phyloP scores from a whole-genome alignment of 441 rosid genomes.

The Raphanus hybrid region DNA sequence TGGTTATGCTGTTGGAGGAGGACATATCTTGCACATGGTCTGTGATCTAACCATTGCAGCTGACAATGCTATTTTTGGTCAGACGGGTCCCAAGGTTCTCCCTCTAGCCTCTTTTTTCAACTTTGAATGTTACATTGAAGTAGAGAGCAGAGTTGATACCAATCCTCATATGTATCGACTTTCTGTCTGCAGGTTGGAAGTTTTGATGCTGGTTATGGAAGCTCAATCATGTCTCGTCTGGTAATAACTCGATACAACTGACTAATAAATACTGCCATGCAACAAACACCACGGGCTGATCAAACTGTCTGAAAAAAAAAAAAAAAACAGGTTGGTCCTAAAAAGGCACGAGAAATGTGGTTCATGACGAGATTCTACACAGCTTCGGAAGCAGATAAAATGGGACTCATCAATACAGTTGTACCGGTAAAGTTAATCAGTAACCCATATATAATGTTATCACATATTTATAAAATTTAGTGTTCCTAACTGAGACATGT shows the following conservation, averaged over 20 bases:
- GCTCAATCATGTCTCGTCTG: conserved; percentile 95
- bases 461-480: background rate
- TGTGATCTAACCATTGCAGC: conserved; percentile 97
- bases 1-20: conserved; percentile 98
- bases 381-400: conserved; percentile 87
- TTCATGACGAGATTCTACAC: conserved; percentile 81
- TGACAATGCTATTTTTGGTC: conserved; percentile 89
- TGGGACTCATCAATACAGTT: conserved; percentile 90
- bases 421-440: conserved; percentile 59
- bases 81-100: conserved; percentile 94
- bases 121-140: background rate
- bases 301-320: background rate
- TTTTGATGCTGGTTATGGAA: conserved; percentile 97
- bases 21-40: conserved; percentile 93
- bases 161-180: background rate
- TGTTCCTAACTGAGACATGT: background rate
- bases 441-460: background rate
- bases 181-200: conserved; percentile 77
- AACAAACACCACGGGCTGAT: background rate
- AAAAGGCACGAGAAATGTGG: conserved; percentile 97
- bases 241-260: conserved; percentile 42
- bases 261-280: background rate
- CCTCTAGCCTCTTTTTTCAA: conserved; percentile 9
- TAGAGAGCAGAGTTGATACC: background rate
- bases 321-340: conserved; percentile 73